These are phyloP conservation scores for Ramaria rubella DNA, from an alignment of 768 basidiomycete genomes.

Conservation along the genomic window DNA sequence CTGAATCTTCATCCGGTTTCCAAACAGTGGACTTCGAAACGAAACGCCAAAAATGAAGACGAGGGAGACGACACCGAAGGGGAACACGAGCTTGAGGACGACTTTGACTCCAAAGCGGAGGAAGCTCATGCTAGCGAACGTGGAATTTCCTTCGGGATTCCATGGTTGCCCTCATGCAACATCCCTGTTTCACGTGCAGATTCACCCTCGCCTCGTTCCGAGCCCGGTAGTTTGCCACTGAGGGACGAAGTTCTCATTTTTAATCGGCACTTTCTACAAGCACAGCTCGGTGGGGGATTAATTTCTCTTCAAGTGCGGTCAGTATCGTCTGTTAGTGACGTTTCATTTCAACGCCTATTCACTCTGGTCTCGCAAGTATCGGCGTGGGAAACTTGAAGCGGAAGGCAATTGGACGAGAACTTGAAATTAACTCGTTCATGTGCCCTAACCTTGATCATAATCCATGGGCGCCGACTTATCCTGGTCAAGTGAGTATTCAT, in stretches of 20 bases:
- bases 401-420: not conserved
- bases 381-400: not conserved
- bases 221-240: not conserved
- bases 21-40: not conserved
- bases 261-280: not conserved
- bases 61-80: not conserved
- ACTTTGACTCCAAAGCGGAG: not conserved
- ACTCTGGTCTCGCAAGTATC: not conserved
- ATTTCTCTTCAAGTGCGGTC: not conserved
- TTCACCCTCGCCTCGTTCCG: not conserved
- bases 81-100: not conserved
- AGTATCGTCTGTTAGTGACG: not conserved
- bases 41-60: not conserved
- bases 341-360: not conserved
- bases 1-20: not conserved
- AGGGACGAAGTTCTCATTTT: not conserved
- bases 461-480: constrained; percentile 44
- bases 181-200: not conserved
- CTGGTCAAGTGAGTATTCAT: constrained; percentile 25
- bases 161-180: not conserved
- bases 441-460: constrained; percentile 47
- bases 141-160: not conserved
- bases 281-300: not conserved
- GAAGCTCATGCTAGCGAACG: not conserved
- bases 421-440: constrained; percentile 14